A percentile compares a stretch with the other conserved stretches of the same genome.
Conservation (phyloP, 352 stramenopile genomes). For the Lagenidium giganteum region DNA sequence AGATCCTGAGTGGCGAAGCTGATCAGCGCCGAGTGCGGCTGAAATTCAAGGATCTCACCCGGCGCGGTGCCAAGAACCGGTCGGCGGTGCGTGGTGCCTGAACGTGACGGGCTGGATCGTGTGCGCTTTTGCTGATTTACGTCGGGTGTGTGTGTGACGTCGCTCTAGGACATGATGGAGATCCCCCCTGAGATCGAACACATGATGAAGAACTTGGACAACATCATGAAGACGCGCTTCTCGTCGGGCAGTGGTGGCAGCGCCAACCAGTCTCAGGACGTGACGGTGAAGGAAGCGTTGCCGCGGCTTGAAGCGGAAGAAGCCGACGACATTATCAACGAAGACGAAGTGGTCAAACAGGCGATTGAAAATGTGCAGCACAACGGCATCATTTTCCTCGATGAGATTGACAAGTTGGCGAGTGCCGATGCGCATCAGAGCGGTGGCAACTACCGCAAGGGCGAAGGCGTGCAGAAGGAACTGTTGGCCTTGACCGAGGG, state of each 20-base stretch:
- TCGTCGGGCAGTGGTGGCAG: constrained; percentile 16
- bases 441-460: constrained; percentile 88
- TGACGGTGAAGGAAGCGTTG: constrained; percentile 72
- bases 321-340: constrained; percentile 64
- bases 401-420: constrained; percentile 99
- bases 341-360: constrained; percentile 69
- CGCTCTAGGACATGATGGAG: constrained; percentile 71
- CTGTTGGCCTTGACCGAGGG: constrained; percentile 98
- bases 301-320: constrained; percentile 71
- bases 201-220: constrained; percentile 77
- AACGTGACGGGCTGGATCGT: background rate
- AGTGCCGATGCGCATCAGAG: constrained; percentile 80
- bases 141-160: background rate
- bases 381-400: constrained; percentile 99
- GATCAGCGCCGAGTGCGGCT: constrained; percentile 50
- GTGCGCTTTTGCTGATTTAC: background rate
- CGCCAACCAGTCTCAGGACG: constrained; percentile 38
- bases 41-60: constrained; percentile 24
- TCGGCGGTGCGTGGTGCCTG: constrained; percentile 1
- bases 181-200: constrained; percentile 76
- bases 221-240: constrained; percentile 50
- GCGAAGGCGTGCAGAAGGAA: constrained; percentile 98
- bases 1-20: constrained; percentile 50
- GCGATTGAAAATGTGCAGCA: constrained; percentile 91
- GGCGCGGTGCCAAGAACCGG: constrained; percentile 16